Conservation (phyloP, 2,329 filamentous ascomycete species). For the Phoma herbarum region DNA sequence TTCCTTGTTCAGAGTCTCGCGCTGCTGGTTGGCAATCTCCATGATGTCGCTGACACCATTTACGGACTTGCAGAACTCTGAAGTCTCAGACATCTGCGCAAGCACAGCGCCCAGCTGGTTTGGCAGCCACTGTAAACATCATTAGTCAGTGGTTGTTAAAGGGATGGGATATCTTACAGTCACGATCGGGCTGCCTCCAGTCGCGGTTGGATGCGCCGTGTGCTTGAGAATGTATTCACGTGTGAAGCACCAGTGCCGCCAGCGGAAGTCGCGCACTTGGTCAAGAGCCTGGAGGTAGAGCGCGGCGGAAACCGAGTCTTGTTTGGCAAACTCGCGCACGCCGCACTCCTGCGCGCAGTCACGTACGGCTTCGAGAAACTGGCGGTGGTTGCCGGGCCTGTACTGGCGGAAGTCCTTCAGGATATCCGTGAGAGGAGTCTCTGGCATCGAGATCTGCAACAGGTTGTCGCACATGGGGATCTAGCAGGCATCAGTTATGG, state of each 20-base stretch:
- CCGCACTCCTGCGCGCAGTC: constrained; percentile 60
- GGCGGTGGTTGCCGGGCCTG: constrained; percentile 85
- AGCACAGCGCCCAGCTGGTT: constrained; percentile 82
- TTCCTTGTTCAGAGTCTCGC: constrained; percentile 73
- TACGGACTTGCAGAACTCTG: constrained; percentile 57
- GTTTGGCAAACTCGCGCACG: constrained; percentile 68
- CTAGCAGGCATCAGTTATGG: constrained; percentile 42
- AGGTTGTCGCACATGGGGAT: constrained; percentile 90
- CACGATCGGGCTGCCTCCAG: constrained; percentile 81
- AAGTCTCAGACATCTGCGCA: constrained; percentile 71
- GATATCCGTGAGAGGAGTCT: constrained; percentile 87
- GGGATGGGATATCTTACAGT: constrained; percentile 56
- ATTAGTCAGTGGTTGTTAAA: constrained; percentile 12
- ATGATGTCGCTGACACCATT: constrained; percentile 69
- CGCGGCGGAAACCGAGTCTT: constrained; percentile 66
- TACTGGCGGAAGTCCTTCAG: constrained; percentile 89
- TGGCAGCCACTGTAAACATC: constrained; percentile 69
- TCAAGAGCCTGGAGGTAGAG: constrained; percentile 65
- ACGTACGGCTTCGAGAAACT: constrained; percentile 79
- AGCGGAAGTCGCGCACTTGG: constrained; percentile 82
- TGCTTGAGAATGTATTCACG: constrained; percentile 85
- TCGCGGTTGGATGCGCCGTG: constrained; percentile 78
- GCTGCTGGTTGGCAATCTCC: constrained; percentile 70
- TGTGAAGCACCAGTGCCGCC: constrained; percentile 87
- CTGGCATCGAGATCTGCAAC: constrained; percentile 84